These are phyloP conservation scores for Cladosporium sp. DNA, from an alignment of 2,329 filamentous ascomycete genomes.

Conservation along the genomic window DNA sequence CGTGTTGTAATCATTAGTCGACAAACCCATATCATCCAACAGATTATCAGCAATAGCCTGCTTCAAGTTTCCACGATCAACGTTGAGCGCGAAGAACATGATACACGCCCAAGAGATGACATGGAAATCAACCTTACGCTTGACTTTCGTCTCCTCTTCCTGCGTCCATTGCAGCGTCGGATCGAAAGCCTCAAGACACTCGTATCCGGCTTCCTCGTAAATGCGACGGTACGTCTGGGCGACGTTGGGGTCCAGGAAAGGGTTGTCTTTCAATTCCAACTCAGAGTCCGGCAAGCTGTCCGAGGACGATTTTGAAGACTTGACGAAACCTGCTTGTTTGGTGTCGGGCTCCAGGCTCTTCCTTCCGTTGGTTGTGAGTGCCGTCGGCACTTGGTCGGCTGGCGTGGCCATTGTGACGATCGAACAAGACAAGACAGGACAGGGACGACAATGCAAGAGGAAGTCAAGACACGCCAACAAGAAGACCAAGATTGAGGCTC, in stretches of 20 bases:
- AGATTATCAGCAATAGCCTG: constrained; percentile 29
- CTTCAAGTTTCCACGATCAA: constrained; percentile 28
- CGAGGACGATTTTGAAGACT: constrained; percentile 1
- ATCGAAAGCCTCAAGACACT: constrained; percentile 48
- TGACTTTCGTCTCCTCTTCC: constrained; percentile 38
- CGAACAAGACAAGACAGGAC: not conserved
- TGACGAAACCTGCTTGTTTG: constrained; percentile 5
- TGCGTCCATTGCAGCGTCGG: constrained; percentile 42
- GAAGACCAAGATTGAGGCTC: not conserved
- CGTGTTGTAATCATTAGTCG: constrained; percentile 30
- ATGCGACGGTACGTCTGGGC: constrained; percentile 51
- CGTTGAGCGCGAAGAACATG: constrained; percentile 22
- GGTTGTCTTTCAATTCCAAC: constrained; percentile 15
- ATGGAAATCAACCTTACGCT: constrained; percentile 21
- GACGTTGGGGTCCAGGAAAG: constrained; percentile 48
- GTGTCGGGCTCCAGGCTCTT: constrained; percentile 5
- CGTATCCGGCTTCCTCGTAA: constrained; percentile 53
- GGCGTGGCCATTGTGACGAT: not conserved
- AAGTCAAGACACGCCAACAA: not conserved
- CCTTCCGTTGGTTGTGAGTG: not conserved
- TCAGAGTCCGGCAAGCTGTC: constrained; percentile 6
- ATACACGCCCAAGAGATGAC: constrained; percentile 23
- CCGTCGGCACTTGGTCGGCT: not conserved
- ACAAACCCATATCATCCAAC: constrained; percentile 23
- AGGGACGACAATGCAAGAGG: not conserved